Base-by-base conservation (phyloP, 768 basidiomycete species). In the Boletellus sp. region DNA sequence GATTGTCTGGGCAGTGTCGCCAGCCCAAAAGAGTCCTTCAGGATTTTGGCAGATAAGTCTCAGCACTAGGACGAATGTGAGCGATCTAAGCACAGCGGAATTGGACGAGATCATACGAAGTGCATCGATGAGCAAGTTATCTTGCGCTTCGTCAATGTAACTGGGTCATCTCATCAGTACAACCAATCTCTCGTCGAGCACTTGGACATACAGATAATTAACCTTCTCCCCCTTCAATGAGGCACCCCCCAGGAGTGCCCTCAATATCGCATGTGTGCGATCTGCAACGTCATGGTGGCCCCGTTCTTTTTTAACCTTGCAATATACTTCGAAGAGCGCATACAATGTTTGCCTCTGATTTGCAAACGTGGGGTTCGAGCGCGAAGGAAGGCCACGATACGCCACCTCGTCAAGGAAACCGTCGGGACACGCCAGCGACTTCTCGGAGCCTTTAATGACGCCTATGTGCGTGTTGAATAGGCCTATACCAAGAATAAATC, bases 1-100 rank as follows among this genome's bases (percentile, higher is more conserved):
- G 34, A 90, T 89, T 0, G 87, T 85, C 55, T 90, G 87, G 0
- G 87, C 85, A 0, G 87, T 89, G 59, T 90, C 87, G 0, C 88
- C 87, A 2, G 85, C 87, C 84, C 85, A 88, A 54, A 89, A 84
- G 17, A 87, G 65, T 0, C 87, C 86, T 46, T 85, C 70, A 0
- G 78, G 75, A 57, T 87, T 87, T 10, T 65, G 64, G 53, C 84
- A 87, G n/a, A 89, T 60, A 0, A 71, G 70, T 24, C 84, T 70
- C 35, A 89, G 63, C 4, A 89, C 87, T 88, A 48, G 19, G 23
- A 10, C 3, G 24, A 9, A 47, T 1, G 16, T 67, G 16, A 67
- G 28, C 24, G 35, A 24, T n/a, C 13, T 2, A 23, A 44, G 32
- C 35, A 44, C 16, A 36, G 6, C 2, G 38, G 23, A n/a, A 11